A percentile compares a stretch with the other conserved stretches of the same genome.
Conservation (phyloP, 2,329 filamentous ascomycete species). For the Ascochyta rabiei region DNA sequence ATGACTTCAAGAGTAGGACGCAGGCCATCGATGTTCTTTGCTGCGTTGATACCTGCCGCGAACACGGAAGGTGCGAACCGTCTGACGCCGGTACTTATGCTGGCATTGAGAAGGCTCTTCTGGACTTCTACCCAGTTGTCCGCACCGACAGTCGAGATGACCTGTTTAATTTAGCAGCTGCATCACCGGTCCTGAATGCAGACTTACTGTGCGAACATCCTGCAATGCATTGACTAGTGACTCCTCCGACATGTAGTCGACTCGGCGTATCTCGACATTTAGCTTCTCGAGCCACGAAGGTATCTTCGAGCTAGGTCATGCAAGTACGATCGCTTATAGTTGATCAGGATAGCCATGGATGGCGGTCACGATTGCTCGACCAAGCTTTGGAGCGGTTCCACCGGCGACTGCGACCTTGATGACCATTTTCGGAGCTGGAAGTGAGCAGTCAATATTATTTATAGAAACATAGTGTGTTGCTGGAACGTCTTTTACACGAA, state of each 20-base stretch:
- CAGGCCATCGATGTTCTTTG: conserved; percentile 28
- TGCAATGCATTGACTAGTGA: neutral
- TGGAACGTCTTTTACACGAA: too few relatives aligned
- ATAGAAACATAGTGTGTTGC: neutral
- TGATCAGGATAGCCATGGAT: conserved; percentile 23
- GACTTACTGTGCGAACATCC: neutral
- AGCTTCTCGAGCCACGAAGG: conserved; percentile 11
- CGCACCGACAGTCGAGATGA: conserved; percentile 25
- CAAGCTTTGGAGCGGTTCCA: conserved; percentile 33
- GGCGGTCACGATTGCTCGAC: conserved; percentile 32
- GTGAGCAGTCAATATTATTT: neutral
- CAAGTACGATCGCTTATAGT: conserved; percentile 39
- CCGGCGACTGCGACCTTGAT: conserved; percentile 35
- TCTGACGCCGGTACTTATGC: conserved; percentile 57
- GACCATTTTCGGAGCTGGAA: conserved; percentile 9
- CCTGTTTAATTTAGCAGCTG: conserved; percentile 10
- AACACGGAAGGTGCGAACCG: conserved; percentile 61
- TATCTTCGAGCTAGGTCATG: conserved; percentile 21
- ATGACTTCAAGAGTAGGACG: conserved; percentile 30
- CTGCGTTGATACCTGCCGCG: conserved; percentile 32
- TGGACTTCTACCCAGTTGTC: conserved; percentile 45
- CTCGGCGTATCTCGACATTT: neutral
- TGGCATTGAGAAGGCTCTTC: conserved; percentile 55
- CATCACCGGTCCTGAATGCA: neutral
- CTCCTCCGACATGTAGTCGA: neutral